Percentiles rank a stretch among this genome's conserved stretches.
Conservation (phyloP, 345 rosid genomes). For the Microcos paniculata region DNA sequence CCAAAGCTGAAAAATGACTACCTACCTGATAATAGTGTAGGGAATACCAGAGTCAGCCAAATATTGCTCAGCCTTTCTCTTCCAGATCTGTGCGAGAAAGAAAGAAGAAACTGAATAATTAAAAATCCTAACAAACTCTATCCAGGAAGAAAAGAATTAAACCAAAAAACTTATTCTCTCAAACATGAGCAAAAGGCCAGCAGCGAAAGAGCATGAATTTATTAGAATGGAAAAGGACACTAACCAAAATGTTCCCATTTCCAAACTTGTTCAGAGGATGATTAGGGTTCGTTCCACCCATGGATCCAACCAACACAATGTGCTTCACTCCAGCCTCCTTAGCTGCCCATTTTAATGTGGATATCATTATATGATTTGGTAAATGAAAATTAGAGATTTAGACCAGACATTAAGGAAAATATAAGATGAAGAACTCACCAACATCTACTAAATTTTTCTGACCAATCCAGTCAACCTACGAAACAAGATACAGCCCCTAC, state of each 20-base stretch:
- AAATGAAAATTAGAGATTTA: not conserved
- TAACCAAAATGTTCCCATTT: constrained; percentile 90
- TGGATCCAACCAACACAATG: constrained; percentile 90
- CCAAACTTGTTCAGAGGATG: constrained; percentile 86
- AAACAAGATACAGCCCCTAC: constrained; percentile 11
- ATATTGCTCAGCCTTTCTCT: constrained; percentile 99
- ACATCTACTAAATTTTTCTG: constrained; percentile 97
- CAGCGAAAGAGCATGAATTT: not conserved
- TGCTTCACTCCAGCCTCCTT: constrained; percentile 93
- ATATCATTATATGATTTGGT: constrained; percentile 11
- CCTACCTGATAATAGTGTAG: constrained; percentile 92
- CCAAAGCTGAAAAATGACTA: not conserved
- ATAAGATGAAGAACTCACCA: constrained; percentile 43
- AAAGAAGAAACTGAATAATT: not conserved
- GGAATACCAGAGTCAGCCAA: constrained; percentile 91
- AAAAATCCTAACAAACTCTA: not conserved
- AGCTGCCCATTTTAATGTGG: constrained; percentile 45
- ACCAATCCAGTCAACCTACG: constrained; percentile 95
- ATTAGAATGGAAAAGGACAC: constrained; percentile 15
- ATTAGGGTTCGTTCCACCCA: constrained; percentile 87
- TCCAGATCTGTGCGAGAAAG: constrained; percentile 62
- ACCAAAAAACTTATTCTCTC: not conserved
- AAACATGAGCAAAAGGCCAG: not conserved
- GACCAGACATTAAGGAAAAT: constrained; percentile 4
- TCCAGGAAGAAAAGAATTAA: not conserved